A percentile compares a stretch with the other conserved stretches of the same genome.
These are phyloP conservation scores for Boletus mariae DNA, from an alignment of 1,284 basidiomycete species.

Conservation along the genomic window DNA sequence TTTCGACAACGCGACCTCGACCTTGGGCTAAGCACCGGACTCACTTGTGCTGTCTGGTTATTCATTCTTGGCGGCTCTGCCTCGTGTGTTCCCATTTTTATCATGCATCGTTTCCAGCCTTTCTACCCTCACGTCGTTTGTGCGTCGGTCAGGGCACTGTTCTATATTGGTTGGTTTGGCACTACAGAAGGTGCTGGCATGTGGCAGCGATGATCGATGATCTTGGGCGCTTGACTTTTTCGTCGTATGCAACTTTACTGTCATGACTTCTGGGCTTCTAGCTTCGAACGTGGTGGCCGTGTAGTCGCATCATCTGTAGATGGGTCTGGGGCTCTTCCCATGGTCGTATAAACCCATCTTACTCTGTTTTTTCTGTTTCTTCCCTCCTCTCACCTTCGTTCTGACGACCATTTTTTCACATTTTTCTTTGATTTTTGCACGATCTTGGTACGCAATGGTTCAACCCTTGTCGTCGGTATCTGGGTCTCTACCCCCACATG, in stretches of 20 bases:
- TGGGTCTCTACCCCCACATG: not conserved
- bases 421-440: not conserved
- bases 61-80: not conserved
- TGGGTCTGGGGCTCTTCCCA: not conserved
- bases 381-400: not conserved
- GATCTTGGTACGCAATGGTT: conserved; percentile 6
- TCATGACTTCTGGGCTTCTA: conserved; percentile 10
- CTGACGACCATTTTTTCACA: conserved; percentile 1
- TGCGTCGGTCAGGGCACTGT: not conserved
- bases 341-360: not conserved
- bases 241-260: not conserved
- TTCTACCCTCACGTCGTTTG: not conserved
- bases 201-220: not conserved
- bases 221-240: not conserved
- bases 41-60: not conserved
- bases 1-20: not conserved
- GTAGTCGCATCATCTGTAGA: not conserved
- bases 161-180: not conserved
- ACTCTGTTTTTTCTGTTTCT: not conserved
- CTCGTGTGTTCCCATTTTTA: conserved; percentile 4
- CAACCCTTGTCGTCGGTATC: not conserved
- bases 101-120: not conserved
- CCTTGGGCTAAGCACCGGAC: not conserved
- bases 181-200: not conserved
- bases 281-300: conserved; percentile 4